Evolutionary conservation across 176 grass and related monocot genomes (phyloP).

Genomic region (Oryza coarctata): DNA sequence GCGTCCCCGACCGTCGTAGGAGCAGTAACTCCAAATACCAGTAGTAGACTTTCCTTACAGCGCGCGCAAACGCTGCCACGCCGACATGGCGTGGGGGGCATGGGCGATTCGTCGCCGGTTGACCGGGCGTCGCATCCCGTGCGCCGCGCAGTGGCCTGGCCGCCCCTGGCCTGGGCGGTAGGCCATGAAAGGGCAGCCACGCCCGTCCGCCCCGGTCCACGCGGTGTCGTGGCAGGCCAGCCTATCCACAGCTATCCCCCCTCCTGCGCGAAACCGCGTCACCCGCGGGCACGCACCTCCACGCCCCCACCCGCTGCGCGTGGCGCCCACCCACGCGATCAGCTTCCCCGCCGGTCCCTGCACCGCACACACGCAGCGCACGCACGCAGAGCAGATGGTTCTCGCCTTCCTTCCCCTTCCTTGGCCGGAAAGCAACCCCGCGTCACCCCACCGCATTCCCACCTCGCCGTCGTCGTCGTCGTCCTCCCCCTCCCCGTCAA

Average conservation of each 20-base stretch:
- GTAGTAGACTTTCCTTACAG: too few species aligned
- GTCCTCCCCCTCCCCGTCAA: neutral
- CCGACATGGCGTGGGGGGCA: neutral
- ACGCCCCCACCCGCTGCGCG: neutral
- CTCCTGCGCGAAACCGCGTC: conserved; percentile 42
- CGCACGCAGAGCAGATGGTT: neutral
- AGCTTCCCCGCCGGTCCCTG: neutral
- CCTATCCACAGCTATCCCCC: neutral
- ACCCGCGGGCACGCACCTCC: conserved; percentile 32
- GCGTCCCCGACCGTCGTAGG: too few species aligned
- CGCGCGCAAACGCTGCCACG: neutral
- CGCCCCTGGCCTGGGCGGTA: too few species aligned
- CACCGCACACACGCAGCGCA: neutral
- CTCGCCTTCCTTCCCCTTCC: conserved; percentile 30
- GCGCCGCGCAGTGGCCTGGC: too few species aligned
- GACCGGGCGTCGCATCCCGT: neutral
- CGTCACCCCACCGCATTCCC: conserved; percentile 36
- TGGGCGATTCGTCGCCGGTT: neutral
- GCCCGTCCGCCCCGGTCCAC: conserved; percentile 20
- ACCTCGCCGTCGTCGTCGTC: neutral
- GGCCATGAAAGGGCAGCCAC: too few species aligned
- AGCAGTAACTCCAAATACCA: too few species aligned
- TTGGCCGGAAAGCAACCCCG: conserved; percentile 52
- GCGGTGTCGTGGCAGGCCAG: conserved; percentile 48
- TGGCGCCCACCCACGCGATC: neutral